A percentile compares a stretch with the other conserved stretches of the same genome.
Evolutionary conservation across 371 early-diverging fungal species (phyloP).

Genomic region (Fennellomyces sp.): DNA sequence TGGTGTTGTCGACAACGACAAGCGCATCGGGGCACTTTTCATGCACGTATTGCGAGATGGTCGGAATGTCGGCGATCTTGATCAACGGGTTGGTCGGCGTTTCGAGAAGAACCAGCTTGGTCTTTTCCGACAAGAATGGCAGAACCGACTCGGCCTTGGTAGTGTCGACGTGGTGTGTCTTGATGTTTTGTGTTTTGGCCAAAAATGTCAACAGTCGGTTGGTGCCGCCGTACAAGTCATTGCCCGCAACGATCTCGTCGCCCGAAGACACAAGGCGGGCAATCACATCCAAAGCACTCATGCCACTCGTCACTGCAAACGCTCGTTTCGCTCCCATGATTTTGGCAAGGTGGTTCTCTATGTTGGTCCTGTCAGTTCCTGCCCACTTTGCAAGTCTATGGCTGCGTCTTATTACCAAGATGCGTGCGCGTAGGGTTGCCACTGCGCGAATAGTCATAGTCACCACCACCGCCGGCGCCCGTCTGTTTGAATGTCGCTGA

Average conservation of each 20-base stretch:
- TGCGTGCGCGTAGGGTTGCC: constrained; percentile 92
- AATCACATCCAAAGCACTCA: constrained; percentile 88
- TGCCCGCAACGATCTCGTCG: constrained; percentile 86
- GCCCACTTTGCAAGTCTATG: too few relatives aligned
- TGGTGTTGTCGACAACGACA: constrained; percentile 93
- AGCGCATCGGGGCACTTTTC: constrained; percentile 71
- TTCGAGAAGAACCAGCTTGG: constrained; percentile 81
- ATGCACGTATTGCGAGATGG: constrained; percentile 72
- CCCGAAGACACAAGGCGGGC: constrained; percentile 78
- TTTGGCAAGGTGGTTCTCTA: constrained; percentile 86
- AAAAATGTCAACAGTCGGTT: constrained; percentile 82
- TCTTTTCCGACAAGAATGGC: constrained; percentile 71
- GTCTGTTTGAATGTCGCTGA: constrained; percentile 95
- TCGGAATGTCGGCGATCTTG: constrained; percentile 82
- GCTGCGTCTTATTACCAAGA: too few relatives aligned
- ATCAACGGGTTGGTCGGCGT: constrained; percentile 92
- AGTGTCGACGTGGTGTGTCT: constrained; percentile 85
- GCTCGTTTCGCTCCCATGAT: constrained; percentile 82
- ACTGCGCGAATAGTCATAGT: constrained; percentile 91
- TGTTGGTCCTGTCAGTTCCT: too few relatives aligned
- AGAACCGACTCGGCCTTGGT: constrained; percentile 66
- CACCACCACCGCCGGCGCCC: constrained; percentile 78
- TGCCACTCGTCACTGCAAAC: constrained; percentile 83
- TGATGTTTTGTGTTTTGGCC: constrained; percentile 67
- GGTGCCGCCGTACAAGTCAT: constrained; percentile 91